Base-by-base conservation (phyloP, 495 filamentous ascomycete species). In the Penicillium pulvis region DNA sequence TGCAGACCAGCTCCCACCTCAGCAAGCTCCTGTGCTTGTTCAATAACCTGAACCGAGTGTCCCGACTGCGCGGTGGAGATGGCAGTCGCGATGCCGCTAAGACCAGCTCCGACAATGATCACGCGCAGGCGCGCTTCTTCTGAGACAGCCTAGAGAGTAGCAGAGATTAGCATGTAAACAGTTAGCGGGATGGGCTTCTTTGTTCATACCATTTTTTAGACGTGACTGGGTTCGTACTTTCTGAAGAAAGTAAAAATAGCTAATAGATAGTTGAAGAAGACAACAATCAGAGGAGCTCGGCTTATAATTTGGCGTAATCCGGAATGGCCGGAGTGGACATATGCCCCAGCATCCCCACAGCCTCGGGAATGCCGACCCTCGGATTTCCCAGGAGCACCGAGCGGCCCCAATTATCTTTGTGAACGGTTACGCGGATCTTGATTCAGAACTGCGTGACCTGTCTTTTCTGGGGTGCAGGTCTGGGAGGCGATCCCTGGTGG, bases 41-140 rank as follows among this genome's bases (percentile, higher is more conserved):
- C 88, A 49, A 90, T 76, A 12, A 91, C 75, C 1, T 71, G 65
- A 17, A 90, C 85, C 11, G 67, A 59, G 70, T 90, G 88, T 16
- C 87, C 87, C 8, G 82, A 74, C 14, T 84, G 76, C 6, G 79
- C 75, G 59, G 79, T 73, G 11, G 83, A 75, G 60, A 90, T 87
- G 6, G 87, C 87, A 0, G 86, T 80, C 16, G 80, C 81, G 19
- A 91, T 77, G 5, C 88, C 88, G 41, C 82, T 81, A n/a, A 91
- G 79, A 30, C 75, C 75, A 14, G 75, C 74, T 51, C 72, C 74
- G 48, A 75, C 69, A 30, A 75, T 58, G 12, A 72, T 50, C 14
- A 77, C 71, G 49, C 58, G 53, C 4, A 76, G 63, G 33, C 52
- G 66, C 17, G 61, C 61, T 55, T 68, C 57, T 55, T 63, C 62